Evolutionary conservation across 257 asterid genomes (phyloP), one percentile per base, ranked within the genome.

Genomic region (Solanum appendiculatum): DNA sequence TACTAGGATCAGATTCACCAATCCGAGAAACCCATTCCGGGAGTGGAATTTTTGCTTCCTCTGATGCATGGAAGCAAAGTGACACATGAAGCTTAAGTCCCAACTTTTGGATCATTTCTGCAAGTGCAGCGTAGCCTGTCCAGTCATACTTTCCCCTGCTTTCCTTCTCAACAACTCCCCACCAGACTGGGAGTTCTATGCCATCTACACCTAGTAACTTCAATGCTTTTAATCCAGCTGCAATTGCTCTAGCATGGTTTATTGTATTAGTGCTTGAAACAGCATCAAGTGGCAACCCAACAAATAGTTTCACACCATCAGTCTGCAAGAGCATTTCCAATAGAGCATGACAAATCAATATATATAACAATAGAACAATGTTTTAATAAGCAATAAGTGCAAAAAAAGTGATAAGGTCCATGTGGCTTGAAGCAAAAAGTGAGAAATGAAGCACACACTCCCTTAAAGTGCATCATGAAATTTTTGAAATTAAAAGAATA

Each of bases 121-220:
- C 93, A 13, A 94, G 73, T 34, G 93, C 93, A 14, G 94, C 92
- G 87, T 94, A 95, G 82, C 98, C 92, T 6, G 89, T 86, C 99
- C 99, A 96, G 56, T 96, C 86, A 69, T 95, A 96, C 58, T 91
- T 90, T 37, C 97, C 98, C 90, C 82, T 88, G 54, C 91, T 90
- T 51, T 94, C 95, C 27, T 89, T 95, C 91, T 95, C 99, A 10
- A 89, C 98, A 66, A 95, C 82, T 10, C 98, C 99, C 99, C 99
- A 95, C 98, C 98, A 96, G n/a, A 96, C 44, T 0, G 98, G 98
- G 63, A 96, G 97, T 92, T 95, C 98, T 8, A 95, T 98, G 39
- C 99, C 98, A 9, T 94, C 97, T 8, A 96, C 94, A 3, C 99
- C 99, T 73, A 94, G 83, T 72, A 95, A 85, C 90, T 95, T 94